Percentiles rank a stretch among this genome's conserved stretches.
Evolutionary conservation across 805 yeast genomes (phyloP).

Genomic region (Tetrapisispora pingtungensis): DNA sequence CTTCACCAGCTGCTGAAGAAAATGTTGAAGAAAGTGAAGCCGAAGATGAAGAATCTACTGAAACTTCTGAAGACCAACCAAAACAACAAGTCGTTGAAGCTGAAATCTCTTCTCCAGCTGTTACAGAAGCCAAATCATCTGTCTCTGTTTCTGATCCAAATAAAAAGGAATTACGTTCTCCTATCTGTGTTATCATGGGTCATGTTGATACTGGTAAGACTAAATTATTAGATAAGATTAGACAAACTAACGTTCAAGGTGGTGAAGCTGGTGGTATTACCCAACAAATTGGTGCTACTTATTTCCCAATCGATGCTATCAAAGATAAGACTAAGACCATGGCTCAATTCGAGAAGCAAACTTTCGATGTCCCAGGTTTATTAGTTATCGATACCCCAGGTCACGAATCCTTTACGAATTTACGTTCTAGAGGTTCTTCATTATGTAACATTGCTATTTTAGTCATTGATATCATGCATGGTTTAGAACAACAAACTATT

Average conservation of each 20-base stretch:
- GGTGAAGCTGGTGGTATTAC: conserved; percentile 99
- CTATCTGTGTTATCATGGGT: conserved; percentile 97
- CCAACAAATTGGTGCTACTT: conserved; percentile 99
- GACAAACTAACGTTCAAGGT: conserved; percentile 98
- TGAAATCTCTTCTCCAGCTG: conserved; percentile 14
- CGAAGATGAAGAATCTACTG: conserved; percentile 21
- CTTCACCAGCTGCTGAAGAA: conserved; percentile 16
- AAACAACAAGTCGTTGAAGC: conserved; percentile 23
- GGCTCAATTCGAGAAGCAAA: conserved; percentile 74
- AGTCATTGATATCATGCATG: conserved; percentile 98
- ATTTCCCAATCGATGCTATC: conserved; percentile 94
- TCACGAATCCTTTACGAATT: conserved; percentile 96
- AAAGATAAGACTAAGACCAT: conserved; percentile 84
- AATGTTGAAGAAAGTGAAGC: conserved; percentile 25
- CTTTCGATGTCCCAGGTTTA: conserved; percentile 93
- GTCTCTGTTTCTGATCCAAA: conserved; percentile 22
- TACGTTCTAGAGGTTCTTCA: conserved; percentile 98
- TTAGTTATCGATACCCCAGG: conserved; percentile 98
- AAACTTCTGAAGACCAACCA: conserved; percentile 21
- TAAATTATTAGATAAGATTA: conserved; percentile 87
- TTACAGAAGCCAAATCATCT: conserved; percentile 6
- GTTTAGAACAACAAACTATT: conserved; percentile 93
- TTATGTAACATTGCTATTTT: conserved; percentile 97
- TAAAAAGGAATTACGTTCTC: conserved; percentile 74
- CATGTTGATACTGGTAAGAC: conserved; percentile 99